These are phyloP conservation scores for Epichloe sibirici DNA, from an alignment of 2,329 filamentous ascomycete species.

Conservation along the genomic window DNA sequence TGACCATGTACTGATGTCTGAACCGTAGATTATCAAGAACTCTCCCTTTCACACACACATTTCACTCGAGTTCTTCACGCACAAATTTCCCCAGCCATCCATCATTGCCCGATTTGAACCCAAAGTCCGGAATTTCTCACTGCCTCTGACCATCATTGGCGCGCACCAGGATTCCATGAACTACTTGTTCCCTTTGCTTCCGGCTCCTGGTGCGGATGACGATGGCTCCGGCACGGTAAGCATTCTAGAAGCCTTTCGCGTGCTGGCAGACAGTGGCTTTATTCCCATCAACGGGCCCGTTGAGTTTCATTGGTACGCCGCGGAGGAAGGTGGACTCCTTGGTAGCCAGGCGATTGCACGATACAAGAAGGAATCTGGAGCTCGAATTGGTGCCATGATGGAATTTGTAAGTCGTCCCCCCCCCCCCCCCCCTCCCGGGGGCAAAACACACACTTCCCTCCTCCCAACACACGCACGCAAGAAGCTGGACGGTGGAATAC, in stretches of 20 bases:
- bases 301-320: slow-evolving; percentile 41
- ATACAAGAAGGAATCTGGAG: slow-evolving; percentile 48
- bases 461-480: background rate
- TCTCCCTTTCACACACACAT: slow-evolving; percentile 25
- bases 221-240: slow-evolving; percentile 36
- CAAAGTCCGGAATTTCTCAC: slow-evolving; percentile 19
- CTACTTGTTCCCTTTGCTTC: slow-evolving; percentile 27
- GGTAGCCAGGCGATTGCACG: slow-evolving; percentile 57
- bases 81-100: slow-evolving; percentile 32
- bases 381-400: slow-evolving; percentile 60
- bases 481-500: background rate
- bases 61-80: slow-evolving; percentile 28
- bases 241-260: slow-evolving; percentile 35
- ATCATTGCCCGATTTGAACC: slow-evolving; percentile 36
- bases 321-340: slow-evolving; percentile 36
- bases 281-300: slow-evolving; percentile 39
- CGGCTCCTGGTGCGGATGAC: slow-evolving; percentile 37
- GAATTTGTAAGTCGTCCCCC: slow-evolving; percentile 29
- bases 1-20: background rate
- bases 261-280: slow-evolving; percentile 28
- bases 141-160: slow-evolving; percentile 31
- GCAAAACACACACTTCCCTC: too few relatives aligned
- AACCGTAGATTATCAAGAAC: slow-evolving; percentile 17
- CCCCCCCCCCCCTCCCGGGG: background rate
- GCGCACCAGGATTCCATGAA: slow-evolving; percentile 36